These are phyloP conservation scores for Talaromyces trachyspermus DNA, from an alignment of 495 filamentous ascomycete species.

Conservation along the genomic window DNA sequence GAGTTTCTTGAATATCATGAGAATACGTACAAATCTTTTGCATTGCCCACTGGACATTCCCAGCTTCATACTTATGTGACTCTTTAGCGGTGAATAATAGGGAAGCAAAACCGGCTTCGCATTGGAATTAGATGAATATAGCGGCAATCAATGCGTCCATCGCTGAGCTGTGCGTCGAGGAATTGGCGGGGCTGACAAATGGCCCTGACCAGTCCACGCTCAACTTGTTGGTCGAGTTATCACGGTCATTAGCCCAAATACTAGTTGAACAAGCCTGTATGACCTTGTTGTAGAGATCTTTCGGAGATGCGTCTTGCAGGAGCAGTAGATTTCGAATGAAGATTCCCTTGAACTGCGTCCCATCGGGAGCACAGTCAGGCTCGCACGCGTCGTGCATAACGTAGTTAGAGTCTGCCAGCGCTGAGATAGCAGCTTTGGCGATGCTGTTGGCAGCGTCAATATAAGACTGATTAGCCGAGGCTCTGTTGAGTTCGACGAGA, in stretches of 20 bases:
- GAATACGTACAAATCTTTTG: no score
- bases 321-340: conserved; percentile 64
- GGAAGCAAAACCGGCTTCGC: no score
- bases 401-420: conserved; percentile 41
- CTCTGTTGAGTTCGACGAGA: conserved; percentile 57
- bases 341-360: conserved; percentile 70
- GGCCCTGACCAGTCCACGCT: conserved; percentile 54
- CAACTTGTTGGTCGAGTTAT: conserved; percentile 39
- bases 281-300: conserved; percentile 43
- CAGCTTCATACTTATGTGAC: no score
- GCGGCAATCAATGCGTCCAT: conserved; percentile 66
- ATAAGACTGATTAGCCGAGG: conserved; percentile 43
- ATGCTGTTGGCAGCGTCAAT: conserved; percentile 52
- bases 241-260: conserved; percentile 59
- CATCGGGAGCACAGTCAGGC: conserved; percentile 52
- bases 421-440: conserved; percentile 54
- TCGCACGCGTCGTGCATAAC: conserved; percentile 63
- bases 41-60: no score
- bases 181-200: conserved; percentile 30
- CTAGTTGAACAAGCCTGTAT: conserved; percentile 56
- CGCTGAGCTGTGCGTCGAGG: conserved; percentile 59
- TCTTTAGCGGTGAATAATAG: no score
- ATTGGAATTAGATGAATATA: conserved; percentile 18
- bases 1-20: no score
- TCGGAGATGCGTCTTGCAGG: conserved; percentile 46